Evolutionary conservation across 371 early-diverging fungal genomes (phyloP).

Genomic region (Mortierella polycephala): DNA sequence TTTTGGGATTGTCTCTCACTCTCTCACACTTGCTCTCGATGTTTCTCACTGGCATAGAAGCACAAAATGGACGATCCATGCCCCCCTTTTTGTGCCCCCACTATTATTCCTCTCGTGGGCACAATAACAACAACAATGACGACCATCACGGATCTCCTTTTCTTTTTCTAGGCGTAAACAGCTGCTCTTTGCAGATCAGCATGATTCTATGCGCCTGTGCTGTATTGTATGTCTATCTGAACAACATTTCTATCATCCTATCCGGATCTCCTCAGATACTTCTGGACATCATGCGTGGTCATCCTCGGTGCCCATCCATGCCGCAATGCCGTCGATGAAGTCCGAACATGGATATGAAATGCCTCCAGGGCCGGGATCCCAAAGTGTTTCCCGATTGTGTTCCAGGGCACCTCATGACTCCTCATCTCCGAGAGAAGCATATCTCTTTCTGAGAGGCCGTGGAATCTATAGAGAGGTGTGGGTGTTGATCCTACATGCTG

Average conservation of each 20-base stretch:
- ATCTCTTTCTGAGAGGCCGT: conserved; percentile 14
- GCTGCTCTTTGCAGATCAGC: too few species aligned
- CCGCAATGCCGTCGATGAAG: conserved; percentile 10
- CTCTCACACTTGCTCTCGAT: background rate
- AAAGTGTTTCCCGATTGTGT: conserved; percentile 7
- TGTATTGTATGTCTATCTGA: background rate
- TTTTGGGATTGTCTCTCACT: background rate
- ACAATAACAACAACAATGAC: too few species aligned
- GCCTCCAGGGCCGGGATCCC: conserved; percentile 6
- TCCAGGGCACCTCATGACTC: conserved; percentile 13
- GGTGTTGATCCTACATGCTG: too few species aligned
- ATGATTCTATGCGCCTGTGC: background rate
- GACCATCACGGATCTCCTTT: too few species aligned
- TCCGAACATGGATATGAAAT: conserved; percentile 13
- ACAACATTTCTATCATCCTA: background rate
- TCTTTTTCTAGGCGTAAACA: too few species aligned
- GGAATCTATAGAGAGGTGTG: conserved; percentile 9
- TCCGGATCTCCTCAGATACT: conserved; percentile 1
- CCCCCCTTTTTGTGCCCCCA: too few species aligned
- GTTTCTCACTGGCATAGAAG: background rate
- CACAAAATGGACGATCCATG: background rate
- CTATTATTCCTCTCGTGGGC: too few species aligned
- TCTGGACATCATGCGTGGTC: conserved; percentile 23
- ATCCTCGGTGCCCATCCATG: conserved; percentile 35
- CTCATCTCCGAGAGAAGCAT: conserved; percentile 31